phyloP scores from a whole-genome alignment of 768 basidiomycete species.

The Termitomyces sp. region DNA sequence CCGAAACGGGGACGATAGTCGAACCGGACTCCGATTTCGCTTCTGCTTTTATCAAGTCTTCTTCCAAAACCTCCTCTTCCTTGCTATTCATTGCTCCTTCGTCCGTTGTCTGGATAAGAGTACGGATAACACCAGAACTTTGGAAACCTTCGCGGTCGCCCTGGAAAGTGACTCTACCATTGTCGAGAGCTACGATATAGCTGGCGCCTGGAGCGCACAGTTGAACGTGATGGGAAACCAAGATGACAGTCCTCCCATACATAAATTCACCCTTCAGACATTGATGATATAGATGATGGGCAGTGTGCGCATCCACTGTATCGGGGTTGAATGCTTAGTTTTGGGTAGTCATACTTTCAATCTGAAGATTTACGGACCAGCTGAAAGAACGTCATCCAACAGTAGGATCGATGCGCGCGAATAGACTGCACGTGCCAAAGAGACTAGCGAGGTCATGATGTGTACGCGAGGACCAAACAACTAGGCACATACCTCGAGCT shows the following conservation, averaged over 20 bases:
- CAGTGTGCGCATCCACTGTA: constrained; percentile 87
- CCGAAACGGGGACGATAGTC: constrained; percentile 16
- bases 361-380: constrained; percentile 31
- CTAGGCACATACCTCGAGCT: constrained; percentile 45
- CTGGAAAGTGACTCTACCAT: constrained; percentile 72
- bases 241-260: constrained; percentile 75
- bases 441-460: constrained; percentile 34
- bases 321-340: constrained; percentile 1
- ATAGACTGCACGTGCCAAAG: constrained; percentile 83
- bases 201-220: constrained; percentile 75
- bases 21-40: constrained; percentile 26
- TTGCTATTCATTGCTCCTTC: constrained; percentile 21
- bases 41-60: constrained; percentile 1
- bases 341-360: background rate
- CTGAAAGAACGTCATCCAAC: constrained; percentile 76
- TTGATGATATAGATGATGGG: constrained; percentile 77
- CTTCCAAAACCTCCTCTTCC: constrained; percentile 35
- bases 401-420: constrained; percentile 78
- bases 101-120: constrained; percentile 56
- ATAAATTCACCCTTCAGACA: constrained; percentile 85
- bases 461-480: background rate
- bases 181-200: constrained; percentile 81
- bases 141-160: constrained; percentile 64
- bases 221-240: constrained; percentile 95
- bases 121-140: constrained; percentile 57